Percentiles rank a stretch among this genome's conserved stretches.
Evolutionary conservation across 306 rosid genomes (phyloP).

Genomic region (Lotus japonicus): DNA sequence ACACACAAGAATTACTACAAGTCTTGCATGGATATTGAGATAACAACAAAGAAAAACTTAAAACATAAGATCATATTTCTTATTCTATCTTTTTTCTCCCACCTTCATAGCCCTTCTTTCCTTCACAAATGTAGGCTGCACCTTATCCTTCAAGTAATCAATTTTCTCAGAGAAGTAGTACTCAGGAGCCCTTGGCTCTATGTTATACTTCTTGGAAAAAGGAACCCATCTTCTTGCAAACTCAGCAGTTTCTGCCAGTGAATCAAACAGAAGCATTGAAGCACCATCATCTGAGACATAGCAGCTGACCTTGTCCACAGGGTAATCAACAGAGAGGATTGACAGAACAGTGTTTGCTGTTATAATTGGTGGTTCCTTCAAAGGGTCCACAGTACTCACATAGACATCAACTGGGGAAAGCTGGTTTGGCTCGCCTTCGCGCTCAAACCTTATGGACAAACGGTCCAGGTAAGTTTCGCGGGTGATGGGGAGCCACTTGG

Average conservation of each 20-base stretch:
- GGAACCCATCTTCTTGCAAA: constrained; percentile 95
- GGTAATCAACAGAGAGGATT: constrained; percentile 78
- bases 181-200: constrained; percentile 90
- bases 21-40: neutral
- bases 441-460: constrained; percentile 68
- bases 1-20: neutral
- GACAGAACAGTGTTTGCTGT: constrained; percentile 93
- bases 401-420: constrained; percentile 52
- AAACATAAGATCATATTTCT: neutral
- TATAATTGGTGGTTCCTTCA: constrained; percentile 85
- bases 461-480: constrained; percentile 70
- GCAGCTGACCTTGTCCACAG: constrained; percentile 78
- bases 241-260: constrained; percentile 92
- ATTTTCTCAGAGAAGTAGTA: constrained; percentile 65
- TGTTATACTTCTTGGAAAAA: constrained; percentile 63
- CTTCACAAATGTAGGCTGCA: constrained; percentile 71
- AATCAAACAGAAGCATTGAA: constrained; percentile 74
- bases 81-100: neutral
- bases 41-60: neutral
- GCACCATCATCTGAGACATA: constrained; percentile 93
- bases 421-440: constrained; percentile 39
- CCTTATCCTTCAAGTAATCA: constrained; percentile 84
- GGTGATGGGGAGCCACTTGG: constrained; percentile 75
- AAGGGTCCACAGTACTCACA: constrained; percentile 89
- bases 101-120: constrained; percentile 83